Evolutionary conservation across 768 basidiomycete species (phyloP).

Genomic region (Ramaria rubella): DNA sequence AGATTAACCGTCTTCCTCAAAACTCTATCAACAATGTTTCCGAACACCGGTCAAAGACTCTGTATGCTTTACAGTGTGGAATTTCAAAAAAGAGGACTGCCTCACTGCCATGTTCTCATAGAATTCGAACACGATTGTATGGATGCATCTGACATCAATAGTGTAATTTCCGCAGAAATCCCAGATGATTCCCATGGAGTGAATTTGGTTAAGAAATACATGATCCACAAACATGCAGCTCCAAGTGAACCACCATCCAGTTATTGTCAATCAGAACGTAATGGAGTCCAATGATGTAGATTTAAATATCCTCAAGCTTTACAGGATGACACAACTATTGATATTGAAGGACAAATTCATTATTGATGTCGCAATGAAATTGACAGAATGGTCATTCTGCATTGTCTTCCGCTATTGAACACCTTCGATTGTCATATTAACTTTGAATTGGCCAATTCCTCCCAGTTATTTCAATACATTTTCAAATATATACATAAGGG

Average conservation of each 20-base stretch:
- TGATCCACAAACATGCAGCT: slow-evolving; percentile 30
- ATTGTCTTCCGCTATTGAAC: slow-evolving; percentile 24
- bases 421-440: slow-evolving; percentile 32
- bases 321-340: slow-evolving; percentile 19
- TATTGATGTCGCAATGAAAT: slow-evolving; percentile 20
- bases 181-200: slow-evolving; percentile 31
- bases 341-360: slow-evolving; percentile 22
- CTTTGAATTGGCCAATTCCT: slow-evolving; percentile 26
- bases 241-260: slow-evolving; percentile 11
- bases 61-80: not conserved
- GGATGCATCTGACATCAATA: slow-evolving; percentile 24
- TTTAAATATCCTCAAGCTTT: slow-evolving; percentile 19
- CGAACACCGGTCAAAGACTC: too few species aligned
- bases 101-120: slow-evolving; percentile 37
- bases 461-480: slow-evolving; percentile 32
- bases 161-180: slow-evolving; percentile 30
- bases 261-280: slow-evolving; percentile 23
- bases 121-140: slow-evolving; percentile 23
- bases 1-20: slow-evolving; percentile 22
- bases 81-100: slow-evolving; percentile 26
- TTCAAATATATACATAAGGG: slow-evolving; percentile 39
- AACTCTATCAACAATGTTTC: too few species aligned
- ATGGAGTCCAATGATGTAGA: slow-evolving; percentile 20
- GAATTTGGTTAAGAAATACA: slow-evolving; percentile 24
- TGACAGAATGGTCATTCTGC: slow-evolving; percentile 27